Conservation (phyloP, 495 filamentous ascomycete genomes). For the Diplogelasinospora grovesii region DNA sequence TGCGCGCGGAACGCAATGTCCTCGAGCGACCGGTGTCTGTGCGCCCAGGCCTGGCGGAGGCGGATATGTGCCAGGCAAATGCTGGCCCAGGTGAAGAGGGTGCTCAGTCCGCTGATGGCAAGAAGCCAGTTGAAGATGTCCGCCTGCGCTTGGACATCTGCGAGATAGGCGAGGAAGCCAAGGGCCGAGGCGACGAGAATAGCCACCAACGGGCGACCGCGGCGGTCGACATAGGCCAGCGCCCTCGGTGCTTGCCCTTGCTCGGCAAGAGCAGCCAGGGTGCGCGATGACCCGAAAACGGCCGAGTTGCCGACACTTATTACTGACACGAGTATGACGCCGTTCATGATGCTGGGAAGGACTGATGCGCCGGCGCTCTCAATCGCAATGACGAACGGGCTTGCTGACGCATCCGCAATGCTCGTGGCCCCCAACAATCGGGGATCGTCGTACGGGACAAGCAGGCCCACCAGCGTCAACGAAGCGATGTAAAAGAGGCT, state of each 20-base stretch:
- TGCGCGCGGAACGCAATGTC: conserved; percentile 82
- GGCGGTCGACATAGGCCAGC: conserved; percentile 75
- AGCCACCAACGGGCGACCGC: conserved; percentile 70
- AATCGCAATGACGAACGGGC: conserved; percentile 87
- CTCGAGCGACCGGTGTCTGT: conserved; percentile 62
- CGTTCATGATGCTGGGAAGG: conserved; percentile 81
- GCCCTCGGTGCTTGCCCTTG: conserved; percentile 74
- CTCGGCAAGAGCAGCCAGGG: conserved; percentile 78
- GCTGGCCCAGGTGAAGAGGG: conserved; percentile 90
- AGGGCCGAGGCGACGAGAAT: conserved; percentile 61
- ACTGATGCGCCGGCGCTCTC: conserved; percentile 67
- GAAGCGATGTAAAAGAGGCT: conserved; percentile 79
- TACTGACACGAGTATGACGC: conserved; percentile 83
- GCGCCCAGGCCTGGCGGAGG: conserved; percentile 73
- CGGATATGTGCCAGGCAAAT: conserved; percentile 87
- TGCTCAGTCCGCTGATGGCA: conserved; percentile 78
- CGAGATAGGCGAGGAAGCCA: conserved; percentile 74
- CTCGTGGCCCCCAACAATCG: conserved; percentile 49
- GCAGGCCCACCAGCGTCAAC: conserved; percentile 64
- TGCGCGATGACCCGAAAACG: conserved; percentile 83
- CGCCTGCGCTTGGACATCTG: conserved; percentile 53
- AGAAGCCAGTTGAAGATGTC: conserved; percentile 82
- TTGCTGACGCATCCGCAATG: conserved; percentile 62
- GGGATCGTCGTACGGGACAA: conserved; percentile 63
- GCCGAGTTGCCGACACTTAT: conserved; percentile 84